Percentiles rank a stretch among this genome's conserved stretches.
Evolutionary conservation across 805 yeast species (phyloP).

Genomic region (Lachancea fermentati): DNA sequence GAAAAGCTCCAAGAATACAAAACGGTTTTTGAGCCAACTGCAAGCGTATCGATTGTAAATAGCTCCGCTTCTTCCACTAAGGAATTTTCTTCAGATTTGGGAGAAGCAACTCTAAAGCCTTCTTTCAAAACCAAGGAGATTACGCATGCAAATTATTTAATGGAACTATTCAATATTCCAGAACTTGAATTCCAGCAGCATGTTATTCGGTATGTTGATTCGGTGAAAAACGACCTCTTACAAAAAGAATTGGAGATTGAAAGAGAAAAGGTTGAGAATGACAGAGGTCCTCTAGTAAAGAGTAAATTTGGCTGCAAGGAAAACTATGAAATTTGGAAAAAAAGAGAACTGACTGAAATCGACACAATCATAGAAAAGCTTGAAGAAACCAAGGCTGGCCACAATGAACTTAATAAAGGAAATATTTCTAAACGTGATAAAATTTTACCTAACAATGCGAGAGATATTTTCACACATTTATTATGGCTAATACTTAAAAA

Average conservation of each 20-base stretch:
- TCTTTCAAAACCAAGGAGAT: conserved; percentile 51
- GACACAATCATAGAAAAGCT: conserved; percentile 26
- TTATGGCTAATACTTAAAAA: conserved; percentile 39
- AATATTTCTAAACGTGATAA: background rate
- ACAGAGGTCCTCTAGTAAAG: conserved; percentile 27
- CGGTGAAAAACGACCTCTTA: conserved; percentile 16
- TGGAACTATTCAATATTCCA: conserved; percentile 45
- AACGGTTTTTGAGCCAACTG: conserved; percentile 23
- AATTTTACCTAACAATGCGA: conserved; percentile 39
- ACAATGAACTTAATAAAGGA: background rate
- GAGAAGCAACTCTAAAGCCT: conserved; percentile 33
- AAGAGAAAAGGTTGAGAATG: conserved; percentile 15
- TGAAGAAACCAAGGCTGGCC: conserved; percentile 4
- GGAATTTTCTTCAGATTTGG: background rate
- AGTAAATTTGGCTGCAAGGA: conserved; percentile 35
- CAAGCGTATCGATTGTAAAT: background rate
- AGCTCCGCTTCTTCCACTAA: background rate
- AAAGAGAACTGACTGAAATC: conserved; percentile 32
- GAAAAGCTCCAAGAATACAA: conserved; percentile 41
- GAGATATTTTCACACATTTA: conserved; percentile 38
- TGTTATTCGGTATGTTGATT: conserved; percentile 31
- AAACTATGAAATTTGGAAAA: conserved; percentile 40
- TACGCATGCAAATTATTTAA: conserved; percentile 44
- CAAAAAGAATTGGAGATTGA: conserved; percentile 14
- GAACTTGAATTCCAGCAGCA: conserved; percentile 49